These are phyloP conservation scores for Termitomyces sp. DNA, from an alignment of 768 basidiomycete genomes.

Conservation along the genomic window DNA sequence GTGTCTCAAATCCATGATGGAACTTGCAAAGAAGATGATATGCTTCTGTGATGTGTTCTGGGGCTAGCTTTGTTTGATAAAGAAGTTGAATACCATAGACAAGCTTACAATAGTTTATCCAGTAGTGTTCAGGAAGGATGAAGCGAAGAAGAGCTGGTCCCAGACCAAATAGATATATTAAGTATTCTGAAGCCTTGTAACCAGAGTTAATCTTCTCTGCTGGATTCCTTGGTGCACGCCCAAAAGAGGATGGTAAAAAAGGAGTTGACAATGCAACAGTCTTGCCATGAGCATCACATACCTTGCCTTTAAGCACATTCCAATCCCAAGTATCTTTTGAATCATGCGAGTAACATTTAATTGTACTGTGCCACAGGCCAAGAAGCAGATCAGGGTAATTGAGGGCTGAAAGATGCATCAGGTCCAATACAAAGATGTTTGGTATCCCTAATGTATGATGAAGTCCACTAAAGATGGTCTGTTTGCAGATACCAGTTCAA, in stretches of 20 bases:
- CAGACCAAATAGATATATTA: constrained; percentile 25
- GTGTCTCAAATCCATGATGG: constrained; percentile 2
- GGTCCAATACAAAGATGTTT: constrained; percentile 34
- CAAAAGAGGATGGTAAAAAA: constrained; percentile 23
- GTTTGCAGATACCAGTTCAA: neutral
- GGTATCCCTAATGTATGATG: constrained; percentile 28
- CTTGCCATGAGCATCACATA: constrained; percentile 16
- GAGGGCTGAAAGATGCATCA: constrained; percentile 39
- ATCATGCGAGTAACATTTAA: constrained; percentile 25
- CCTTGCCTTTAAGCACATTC: constrained; percentile 10
- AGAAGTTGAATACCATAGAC: constrained; percentile 25
- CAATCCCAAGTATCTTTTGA: constrained; percentile 4
- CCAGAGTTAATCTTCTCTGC: constrained; percentile 30
- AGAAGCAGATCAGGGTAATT: constrained; percentile 39
- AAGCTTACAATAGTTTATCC: constrained; percentile 28
- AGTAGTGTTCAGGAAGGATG: constrained; percentile 27
- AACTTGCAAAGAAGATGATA: constrained; percentile 5
- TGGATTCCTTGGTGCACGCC: constrained; percentile 29
- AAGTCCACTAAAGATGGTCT: constrained; percentile 37
- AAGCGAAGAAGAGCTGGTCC: constrained; percentile 26
- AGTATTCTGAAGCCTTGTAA: neutral
- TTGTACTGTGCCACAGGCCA: constrained; percentile 29
- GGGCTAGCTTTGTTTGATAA: constrained; percentile 21
- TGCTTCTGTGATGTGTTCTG: constrained; percentile 1
- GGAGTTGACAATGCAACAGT: constrained; percentile 8